Conservation (phyloP, 2,329 filamentous ascomycete genomes). For the Corinectria fuckeliana region DNA sequence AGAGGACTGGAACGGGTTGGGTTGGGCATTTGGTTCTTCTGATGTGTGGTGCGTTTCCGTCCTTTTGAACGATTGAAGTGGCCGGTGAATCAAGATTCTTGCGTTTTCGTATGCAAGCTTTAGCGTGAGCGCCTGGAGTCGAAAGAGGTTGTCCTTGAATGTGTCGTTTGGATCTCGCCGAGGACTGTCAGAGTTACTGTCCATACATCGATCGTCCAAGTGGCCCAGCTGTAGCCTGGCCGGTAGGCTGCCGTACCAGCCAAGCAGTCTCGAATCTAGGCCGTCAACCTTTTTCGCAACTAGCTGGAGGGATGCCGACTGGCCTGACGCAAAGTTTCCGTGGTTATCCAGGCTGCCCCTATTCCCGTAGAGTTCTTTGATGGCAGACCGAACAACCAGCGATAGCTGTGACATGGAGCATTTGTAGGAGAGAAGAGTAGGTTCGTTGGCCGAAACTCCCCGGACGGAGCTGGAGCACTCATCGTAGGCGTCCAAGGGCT, state of each 20-base stretch:
- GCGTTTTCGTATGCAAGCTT: constrained; percentile 44
- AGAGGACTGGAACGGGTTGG: constrained; percentile 24
- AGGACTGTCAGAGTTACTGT: not conserved
- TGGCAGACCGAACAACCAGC: constrained; percentile 17
- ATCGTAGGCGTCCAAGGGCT: constrained; percentile 37
- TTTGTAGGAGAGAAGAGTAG: constrained; percentile 30
- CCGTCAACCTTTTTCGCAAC: constrained; percentile 1
- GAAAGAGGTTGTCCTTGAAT: constrained; percentile 32
- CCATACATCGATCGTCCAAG: not conserved
- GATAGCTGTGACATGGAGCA: constrained; percentile 32
- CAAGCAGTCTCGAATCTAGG: not conserved
- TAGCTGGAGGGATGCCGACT: not conserved
- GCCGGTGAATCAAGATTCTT: constrained; percentile 39
- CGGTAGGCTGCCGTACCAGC: not conserved
- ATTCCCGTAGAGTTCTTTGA: constrained; percentile 24
- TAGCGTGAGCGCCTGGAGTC: constrained; percentile 42
- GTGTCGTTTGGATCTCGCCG: not conserved
- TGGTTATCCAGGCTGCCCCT: not conserved
- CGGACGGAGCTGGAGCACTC: constrained; percentile 15
- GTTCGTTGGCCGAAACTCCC: not conserved
- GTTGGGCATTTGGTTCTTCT: fast-evolving
- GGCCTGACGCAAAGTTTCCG: not conserved
- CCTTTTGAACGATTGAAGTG: constrained; percentile 18
- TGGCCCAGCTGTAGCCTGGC: constrained; percentile 5
- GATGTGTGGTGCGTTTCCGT: not conserved